A percentile compares a stretch with the other conserved stretches of the same genome.
These are phyloP conservation scores for Cytauxzoon felis DNA, from an alignment of 169 alveolate genomes.

Conservation along the genomic window DNA sequence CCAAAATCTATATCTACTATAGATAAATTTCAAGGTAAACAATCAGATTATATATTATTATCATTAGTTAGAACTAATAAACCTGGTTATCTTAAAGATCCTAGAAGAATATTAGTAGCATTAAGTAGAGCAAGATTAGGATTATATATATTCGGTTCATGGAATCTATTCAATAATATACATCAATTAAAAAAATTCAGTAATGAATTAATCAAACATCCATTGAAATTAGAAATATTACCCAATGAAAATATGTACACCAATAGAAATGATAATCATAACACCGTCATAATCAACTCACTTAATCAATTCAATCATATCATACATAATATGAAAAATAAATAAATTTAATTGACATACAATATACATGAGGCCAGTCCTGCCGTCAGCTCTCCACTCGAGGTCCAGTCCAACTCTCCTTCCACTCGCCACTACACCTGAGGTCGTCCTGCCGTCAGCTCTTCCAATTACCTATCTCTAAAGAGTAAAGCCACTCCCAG, in stretches of 20 bases:
- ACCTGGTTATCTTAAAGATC: constrained; percentile 88
- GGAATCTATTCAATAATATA: constrained; percentile 44
- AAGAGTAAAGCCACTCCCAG: too few relatives aligned
- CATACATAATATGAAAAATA: too few relatives aligned
- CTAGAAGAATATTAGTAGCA: constrained; percentile 90
- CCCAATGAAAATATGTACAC: neutral
- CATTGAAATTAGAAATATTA: constrained; percentile 8
- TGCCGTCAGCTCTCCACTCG: too few relatives aligned
- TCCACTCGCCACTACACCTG: too few relatives aligned
- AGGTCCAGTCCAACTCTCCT: too few relatives aligned
- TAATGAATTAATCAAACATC: constrained; percentile 1
- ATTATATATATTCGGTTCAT: constrained; percentile 77
- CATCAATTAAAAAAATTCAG: constrained; percentile 43
- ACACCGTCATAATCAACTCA: too few relatives aligned
- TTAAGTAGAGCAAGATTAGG: constrained; percentile 92
- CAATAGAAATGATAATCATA: neutral
- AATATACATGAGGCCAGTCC: too few relatives aligned
- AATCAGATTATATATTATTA: constrained; percentile 83
- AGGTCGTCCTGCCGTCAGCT: too few relatives aligned
- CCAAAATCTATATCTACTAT: constrained; percentile 80
- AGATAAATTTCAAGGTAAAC: constrained; percentile 89
- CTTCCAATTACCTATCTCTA: too few relatives aligned
- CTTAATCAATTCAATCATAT: too few relatives aligned
- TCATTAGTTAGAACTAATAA: constrained; percentile 85
- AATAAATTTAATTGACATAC: too few relatives aligned